Conservation (phyloP, 2,329 filamentous ascomycete genomes). For the Paradendryphiella salina region DNA sequence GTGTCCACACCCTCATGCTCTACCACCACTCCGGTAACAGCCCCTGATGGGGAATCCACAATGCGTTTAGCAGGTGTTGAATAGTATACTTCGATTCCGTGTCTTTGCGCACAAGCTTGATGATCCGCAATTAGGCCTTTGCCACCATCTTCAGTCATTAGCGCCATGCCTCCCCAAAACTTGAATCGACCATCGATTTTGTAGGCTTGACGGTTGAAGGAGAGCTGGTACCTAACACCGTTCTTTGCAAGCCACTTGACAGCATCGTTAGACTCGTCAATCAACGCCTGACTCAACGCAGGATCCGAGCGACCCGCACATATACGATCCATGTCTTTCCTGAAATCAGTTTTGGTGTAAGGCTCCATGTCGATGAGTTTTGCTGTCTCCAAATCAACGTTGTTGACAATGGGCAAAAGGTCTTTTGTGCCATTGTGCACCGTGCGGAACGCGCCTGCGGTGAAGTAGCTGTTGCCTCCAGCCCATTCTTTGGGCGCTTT, state of each 20-base stretch:
- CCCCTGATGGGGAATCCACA: conserved; percentile 38
- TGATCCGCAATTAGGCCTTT: conserved; percentile 61
- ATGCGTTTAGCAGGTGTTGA: conserved; percentile 53
- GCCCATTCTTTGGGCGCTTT: conserved; percentile 62
- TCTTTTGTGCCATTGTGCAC: conserved; percentile 60
- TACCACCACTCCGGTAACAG: conserved; percentile 42
- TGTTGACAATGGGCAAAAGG: conserved; percentile 64
- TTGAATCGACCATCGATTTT: conserved; percentile 62
- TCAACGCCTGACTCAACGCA: conserved; percentile 53
- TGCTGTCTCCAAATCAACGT: conserved; percentile 53
- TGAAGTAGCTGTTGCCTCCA: conserved; percentile 68
- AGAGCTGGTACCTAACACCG: conserved; percentile 62
- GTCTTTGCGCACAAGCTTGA: conserved; percentile 48
- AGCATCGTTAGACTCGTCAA: conserved; percentile 56
- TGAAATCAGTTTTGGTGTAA: conserved; percentile 61
- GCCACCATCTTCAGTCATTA: conserved; percentile 63
- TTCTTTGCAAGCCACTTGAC: conserved; percentile 60
- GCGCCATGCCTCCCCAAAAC: conserved; percentile 68
- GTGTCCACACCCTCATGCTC: conserved; percentile 27
- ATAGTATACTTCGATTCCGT: conserved; percentile 54
- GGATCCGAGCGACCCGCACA: conserved; percentile 59
- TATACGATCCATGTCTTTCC: conserved; percentile 60
- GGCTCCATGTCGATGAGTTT: conserved; percentile 60
- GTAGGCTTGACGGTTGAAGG: conserved; percentile 69
- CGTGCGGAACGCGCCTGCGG: conserved; percentile 65